A percentile compares a stretch with the other conserved stretches of the same genome.
Evolutionary conservation across 805 yeast species (phyloP).

Genomic region (Lipomyces spencermartinsiae): DNA sequence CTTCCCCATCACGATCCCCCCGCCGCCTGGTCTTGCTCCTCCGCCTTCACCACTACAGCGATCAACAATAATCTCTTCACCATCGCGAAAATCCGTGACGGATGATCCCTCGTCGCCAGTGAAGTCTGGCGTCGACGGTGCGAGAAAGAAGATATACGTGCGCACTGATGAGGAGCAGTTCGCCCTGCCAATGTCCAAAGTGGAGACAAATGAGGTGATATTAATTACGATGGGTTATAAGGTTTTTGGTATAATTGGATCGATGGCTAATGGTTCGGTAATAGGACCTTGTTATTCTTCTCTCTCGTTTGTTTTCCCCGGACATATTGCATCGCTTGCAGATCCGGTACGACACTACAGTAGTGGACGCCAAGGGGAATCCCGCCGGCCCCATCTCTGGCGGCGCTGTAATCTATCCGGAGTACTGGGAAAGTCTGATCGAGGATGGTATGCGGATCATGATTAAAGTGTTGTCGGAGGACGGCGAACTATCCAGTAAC

Average conservation of each 20-base stretch:
- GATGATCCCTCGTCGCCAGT: neutral
- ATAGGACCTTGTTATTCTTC: conserved; percentile 28
- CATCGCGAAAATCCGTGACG: neutral
- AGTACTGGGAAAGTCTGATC: conserved; percentile 37
- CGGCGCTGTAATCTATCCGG: conserved; percentile 37
- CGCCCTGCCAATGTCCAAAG: conserved; percentile 33
- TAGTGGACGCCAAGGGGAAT: conserved; percentile 30
- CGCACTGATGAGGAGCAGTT: conserved; percentile 36
- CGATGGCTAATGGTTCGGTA: neutral
- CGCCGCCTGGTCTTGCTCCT: conserved; percentile 9
- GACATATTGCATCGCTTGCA: conserved; percentile 32
- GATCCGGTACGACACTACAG: conserved; percentile 36
- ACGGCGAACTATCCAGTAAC: neutral
- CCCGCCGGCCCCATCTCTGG: conserved; percentile 29
- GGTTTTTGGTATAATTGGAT: neutral
- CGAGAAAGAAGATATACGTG: conserved; percentile 28
- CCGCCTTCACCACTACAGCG: conserved; percentile 8
- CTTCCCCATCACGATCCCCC: conserved; percentile 1
- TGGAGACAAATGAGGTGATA: conserved; percentile 31
- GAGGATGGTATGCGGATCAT: conserved; percentile 36
- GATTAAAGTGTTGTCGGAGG: conserved; percentile 27
- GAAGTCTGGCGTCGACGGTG: neutral
- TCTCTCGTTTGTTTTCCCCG: conserved; percentile 28
- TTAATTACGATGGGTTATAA: neutral
- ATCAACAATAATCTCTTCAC: neutral